phyloP scores from a whole-genome alignment of 2,329 filamentous ascomycete species.

The Botrytis tulipae region DNA sequence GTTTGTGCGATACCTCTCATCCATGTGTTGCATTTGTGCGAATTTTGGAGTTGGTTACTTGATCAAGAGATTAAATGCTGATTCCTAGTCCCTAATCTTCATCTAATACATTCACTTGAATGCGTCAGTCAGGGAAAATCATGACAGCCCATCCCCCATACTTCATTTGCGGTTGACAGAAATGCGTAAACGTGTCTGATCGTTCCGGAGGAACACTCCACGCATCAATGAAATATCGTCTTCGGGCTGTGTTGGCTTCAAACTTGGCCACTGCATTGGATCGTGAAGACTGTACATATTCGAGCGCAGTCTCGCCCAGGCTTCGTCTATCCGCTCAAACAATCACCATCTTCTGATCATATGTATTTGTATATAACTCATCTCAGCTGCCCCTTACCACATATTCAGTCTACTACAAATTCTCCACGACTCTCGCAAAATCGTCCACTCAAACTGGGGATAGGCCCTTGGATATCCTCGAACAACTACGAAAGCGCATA shows the following conservation, averaged over 20 bases:
- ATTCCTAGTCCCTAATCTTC: neutral
- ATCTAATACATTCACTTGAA: neutral
- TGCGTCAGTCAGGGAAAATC: neutral
- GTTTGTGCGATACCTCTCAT: neutral
- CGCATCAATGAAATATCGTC: neutral
- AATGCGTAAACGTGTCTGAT: neutral
- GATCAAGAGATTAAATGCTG: neutral
- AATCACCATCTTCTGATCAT: neutral
- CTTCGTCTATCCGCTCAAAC: neutral
- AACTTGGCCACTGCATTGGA: neutral
- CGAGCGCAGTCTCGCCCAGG: neutral
- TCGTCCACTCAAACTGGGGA: neutral
- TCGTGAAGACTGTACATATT: neutral
- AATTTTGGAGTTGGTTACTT: neutral
- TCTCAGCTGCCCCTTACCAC: neutral
- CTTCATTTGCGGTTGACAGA: neutral
- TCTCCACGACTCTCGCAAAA: neutral
- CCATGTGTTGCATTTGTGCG: neutral
- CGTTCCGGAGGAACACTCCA: neutral
- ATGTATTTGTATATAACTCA: too few relatives aligned
- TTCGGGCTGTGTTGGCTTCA: neutral
- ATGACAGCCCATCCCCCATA: neutral
- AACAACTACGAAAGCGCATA: neutral
- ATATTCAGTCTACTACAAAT: neutral
- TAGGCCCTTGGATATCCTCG: neutral